A percentile compares a stretch with the other conserved stretches of the same genome.
phyloP scores from a whole-genome alignment of 129 eudicot genomes.

The Flaveria brownii region DNA sequence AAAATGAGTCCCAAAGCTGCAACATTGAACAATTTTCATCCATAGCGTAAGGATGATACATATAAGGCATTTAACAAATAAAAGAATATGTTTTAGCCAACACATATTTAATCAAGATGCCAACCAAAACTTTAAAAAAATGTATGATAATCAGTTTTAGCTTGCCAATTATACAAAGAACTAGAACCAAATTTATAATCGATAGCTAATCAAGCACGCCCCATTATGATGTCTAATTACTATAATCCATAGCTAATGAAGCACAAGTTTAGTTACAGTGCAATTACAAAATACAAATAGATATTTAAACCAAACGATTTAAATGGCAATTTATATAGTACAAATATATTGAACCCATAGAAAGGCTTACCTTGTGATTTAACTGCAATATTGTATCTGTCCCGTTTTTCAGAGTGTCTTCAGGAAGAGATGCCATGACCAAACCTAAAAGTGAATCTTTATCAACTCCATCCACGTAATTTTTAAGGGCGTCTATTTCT shows the following conservation, averaged over 20 bases:
- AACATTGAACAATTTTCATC: not conserved
- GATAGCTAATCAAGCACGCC: not conserved
- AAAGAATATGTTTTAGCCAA: constrained; percentile 3
- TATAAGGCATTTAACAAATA: not conserved
- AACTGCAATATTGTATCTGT: constrained; percentile 68
- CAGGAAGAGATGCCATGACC: constrained; percentile 85
- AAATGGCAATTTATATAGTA: not conserved
- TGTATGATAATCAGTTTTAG: not conserved
- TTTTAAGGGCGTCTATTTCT: constrained; percentile 68
- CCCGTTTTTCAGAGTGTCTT: constrained; percentile 73
- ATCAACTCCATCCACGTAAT: constrained; percentile 68
- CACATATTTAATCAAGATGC: not conserved
- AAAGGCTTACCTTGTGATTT: constrained; percentile 70
- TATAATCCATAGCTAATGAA: not conserved
- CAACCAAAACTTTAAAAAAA: not conserved
- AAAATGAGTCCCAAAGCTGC: constrained; percentile 1
- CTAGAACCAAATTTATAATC: not conserved
- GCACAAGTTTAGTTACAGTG: not conserved
- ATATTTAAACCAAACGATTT: not conserved
- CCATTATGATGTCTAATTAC: not conserved
- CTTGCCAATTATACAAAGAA: constrained; percentile 14
- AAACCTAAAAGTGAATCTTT: constrained; percentile 68
- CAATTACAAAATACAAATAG: not conserved
- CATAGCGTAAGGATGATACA: not conserved
- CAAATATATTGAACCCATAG: not conserved